A percentile compares a stretch with the other conserved stretches of the same genome.
These are phyloP conservation scores for Setaria italica DNA, from an alignment of 202 grass and related monocot species.

Conservation along the genomic window DNA sequence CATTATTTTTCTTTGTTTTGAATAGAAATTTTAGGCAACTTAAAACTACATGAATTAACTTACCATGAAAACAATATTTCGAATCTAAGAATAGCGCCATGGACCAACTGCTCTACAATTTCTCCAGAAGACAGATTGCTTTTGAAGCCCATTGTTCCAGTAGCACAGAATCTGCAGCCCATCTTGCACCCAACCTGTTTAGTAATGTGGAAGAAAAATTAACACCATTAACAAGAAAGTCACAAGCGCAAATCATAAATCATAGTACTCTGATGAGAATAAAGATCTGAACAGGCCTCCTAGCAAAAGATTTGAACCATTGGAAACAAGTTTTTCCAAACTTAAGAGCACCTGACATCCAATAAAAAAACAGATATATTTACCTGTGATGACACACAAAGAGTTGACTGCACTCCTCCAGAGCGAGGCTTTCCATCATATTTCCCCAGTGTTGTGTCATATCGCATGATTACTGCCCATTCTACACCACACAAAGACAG, in stretches of 20 bases:
- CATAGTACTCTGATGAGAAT: conserved; percentile 11
- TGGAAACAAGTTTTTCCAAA: conserved; percentile 23
- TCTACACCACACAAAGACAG: conserved; percentile 63
- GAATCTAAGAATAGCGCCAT: conserved; percentile 77
- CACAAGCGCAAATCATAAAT: conserved; percentile 23
- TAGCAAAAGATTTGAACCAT: background rate
- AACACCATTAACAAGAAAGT: conserved; percentile 38
- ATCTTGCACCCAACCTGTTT: conserved; percentile 98
- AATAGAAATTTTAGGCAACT: conserved; percentile 27
- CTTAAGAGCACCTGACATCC: conserved; percentile 26
- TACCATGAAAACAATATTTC: conserved; percentile 99
- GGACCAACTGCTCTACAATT: conserved; percentile 93
- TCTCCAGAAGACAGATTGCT: conserved; percentile 90
- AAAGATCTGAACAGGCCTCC: conserved; percentile 30
- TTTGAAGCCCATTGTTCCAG: conserved; percentile 98
- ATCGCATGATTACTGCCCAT: conserved; percentile 95
- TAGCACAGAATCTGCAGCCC: conserved; percentile 99
- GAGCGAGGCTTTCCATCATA: conserved; percentile 87
- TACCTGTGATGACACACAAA: conserved; percentile 99
- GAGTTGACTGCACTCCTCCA: conserved; percentile 83
- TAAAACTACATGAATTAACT: conserved; percentile 30
- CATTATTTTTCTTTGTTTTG: conserved; percentile 14
- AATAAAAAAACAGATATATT: conserved; percentile 32
- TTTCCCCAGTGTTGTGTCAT: conserved; percentile 82
- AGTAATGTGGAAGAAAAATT: conserved; percentile 38